Conservation (phyloP, 176 grass and related monocot genomes). For the Pontederia paniculata region DNA sequence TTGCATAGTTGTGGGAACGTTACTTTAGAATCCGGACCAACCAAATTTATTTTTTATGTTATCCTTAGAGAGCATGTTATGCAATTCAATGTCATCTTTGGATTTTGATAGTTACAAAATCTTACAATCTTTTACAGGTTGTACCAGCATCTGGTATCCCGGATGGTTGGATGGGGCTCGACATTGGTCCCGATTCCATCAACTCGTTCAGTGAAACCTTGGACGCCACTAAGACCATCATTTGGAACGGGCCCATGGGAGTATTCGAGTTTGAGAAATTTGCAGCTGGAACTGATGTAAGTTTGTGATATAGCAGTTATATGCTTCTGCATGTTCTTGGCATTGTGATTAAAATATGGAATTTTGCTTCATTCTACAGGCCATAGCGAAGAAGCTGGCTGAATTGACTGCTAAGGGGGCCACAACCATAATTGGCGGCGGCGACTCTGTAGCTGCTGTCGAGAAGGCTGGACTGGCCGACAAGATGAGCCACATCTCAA, state of each 20-base stretch:
- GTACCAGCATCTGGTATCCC: conserved; percentile 33
- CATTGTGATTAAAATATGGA: neutral
- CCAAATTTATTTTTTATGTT: neutral
- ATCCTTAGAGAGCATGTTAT: neutral
- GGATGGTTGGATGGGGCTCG: conserved; percentile 45
- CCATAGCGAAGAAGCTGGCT: conserved; percentile 36
- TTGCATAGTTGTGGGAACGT: too few species aligned
- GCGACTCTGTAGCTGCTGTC: conserved; percentile 40
- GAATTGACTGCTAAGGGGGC: conserved; percentile 28
- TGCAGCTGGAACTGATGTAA: conserved; percentile 38
- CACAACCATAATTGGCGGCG: conserved; percentile 40
- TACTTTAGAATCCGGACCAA: too few species aligned
- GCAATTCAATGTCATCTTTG: neutral
- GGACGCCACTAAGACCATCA: conserved; percentile 36
- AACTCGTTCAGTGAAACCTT: conserved; percentile 30
- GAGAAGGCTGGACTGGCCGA: conserved; percentile 33
- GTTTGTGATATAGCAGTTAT: neutral
- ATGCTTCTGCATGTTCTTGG: neutral
- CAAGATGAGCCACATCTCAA: conserved; percentile 43
- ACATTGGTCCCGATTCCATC: conserved; percentile 38
- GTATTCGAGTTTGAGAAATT: conserved; percentile 45
- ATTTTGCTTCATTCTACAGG: conserved; percentile 4
- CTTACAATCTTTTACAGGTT: conserved; percentile 5
- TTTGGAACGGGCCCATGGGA: conserved; percentile 46
- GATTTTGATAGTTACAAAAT: neutral